phyloP scores from a whole-genome alignment of 192 early-diverging fungal species.

The Physocladia obscura region DNA sequence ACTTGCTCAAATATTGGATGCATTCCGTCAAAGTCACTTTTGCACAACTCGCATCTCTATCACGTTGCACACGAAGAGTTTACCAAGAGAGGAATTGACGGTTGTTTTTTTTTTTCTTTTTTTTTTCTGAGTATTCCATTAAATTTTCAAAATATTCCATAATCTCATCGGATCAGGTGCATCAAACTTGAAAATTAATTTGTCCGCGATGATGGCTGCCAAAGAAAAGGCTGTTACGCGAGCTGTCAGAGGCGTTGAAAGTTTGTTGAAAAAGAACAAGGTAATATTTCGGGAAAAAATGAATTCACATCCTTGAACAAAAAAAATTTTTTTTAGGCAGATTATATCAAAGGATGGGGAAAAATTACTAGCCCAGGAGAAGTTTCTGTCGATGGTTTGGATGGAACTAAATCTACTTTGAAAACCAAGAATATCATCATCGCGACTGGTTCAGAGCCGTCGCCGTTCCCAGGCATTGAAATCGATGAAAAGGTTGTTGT shows the following conservation, averaged over 20 bases:
- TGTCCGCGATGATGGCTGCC: constrained; percentile 84
- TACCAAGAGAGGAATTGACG: constrained; percentile 89
- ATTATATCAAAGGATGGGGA: constrained; percentile 92
- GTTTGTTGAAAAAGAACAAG: constrained; percentile 97
- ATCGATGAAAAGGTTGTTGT: constrained; percentile 93
- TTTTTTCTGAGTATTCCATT: too few species aligned
- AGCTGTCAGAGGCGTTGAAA: constrained; percentile 89
- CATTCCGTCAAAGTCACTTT: constrained; percentile 98
- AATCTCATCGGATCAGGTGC: too few species aligned
- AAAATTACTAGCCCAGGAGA: constrained; percentile 75
- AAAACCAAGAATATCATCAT: constrained; percentile 97
- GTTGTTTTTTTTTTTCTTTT: constrained; percentile 42
- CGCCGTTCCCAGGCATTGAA: constrained; percentile 90
- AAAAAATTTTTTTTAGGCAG: constrained; percentile 39
- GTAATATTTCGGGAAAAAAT: too few species aligned
- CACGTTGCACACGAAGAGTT: constrained; percentile 91
- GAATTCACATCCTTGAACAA: not conserved
- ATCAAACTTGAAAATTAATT: constrained; percentile 71
- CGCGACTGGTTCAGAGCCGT: constrained; percentile 94
- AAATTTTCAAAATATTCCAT: too few species aligned
- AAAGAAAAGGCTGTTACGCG: constrained; percentile 85
- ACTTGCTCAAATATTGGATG: constrained; percentile 99
- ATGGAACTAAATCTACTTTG: constrained; percentile 69
- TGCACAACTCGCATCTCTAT: constrained; percentile 98
- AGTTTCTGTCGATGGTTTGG: constrained; percentile 76